Conservation (phyloP, 805 yeast species). For the Candida ortonii region DNA sequence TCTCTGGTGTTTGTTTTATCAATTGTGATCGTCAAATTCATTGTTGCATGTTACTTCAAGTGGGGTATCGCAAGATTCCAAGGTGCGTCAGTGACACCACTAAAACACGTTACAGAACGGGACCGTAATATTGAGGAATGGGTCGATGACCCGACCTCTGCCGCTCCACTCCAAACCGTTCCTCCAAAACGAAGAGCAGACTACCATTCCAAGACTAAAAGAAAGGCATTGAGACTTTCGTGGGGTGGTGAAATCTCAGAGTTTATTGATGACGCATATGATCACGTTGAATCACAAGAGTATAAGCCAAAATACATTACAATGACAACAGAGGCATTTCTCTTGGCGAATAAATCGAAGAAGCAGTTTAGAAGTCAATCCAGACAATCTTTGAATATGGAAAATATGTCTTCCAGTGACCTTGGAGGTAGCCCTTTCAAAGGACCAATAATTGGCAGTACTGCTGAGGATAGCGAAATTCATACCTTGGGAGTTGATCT, state of each 20-base stretch:
- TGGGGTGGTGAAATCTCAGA: slow-evolving; percentile 40
- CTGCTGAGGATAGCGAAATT: slow-evolving; percentile 35
- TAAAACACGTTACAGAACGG: slow-evolving; percentile 60
- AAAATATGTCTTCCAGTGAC: slow-evolving; percentile 16
- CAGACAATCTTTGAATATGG: slow-evolving; percentile 12
- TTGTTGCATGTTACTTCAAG: slow-evolving; percentile 84
- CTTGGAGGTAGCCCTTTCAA: slow-evolving; percentile 33
- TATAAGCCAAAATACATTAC: slow-evolving; percentile 51
- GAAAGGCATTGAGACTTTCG: slow-evolving; percentile 36
- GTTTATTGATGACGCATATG: slow-evolving; percentile 17
- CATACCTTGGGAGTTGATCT: slow-evolving; percentile 55
- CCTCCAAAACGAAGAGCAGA: slow-evolving; percentile 53
- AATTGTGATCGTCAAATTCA: slow-evolving; percentile 71
- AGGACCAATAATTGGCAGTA: slow-evolving; percentile 15
- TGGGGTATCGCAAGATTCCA: slow-evolving; percentile 78
- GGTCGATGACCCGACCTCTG: slow-evolving; percentile 62
- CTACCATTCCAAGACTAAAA: slow-evolving; percentile 33
- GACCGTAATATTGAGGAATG: slow-evolving; percentile 75
- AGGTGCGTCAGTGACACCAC: slow-evolving; percentile 62
- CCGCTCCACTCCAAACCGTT: slow-evolving; percentile 51
- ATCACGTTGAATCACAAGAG: slow-evolving; percentile 15
- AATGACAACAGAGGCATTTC: slow-evolving; percentile 60
- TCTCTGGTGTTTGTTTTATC: slow-evolving; percentile 84
- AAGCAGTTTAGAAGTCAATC: slow-evolving; percentile 13
- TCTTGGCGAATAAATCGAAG: slow-evolving; percentile 19